phyloP scores from a whole-genome alignment of 768 basidiomycete species.

The Lyophyllum shimeji region DNA sequence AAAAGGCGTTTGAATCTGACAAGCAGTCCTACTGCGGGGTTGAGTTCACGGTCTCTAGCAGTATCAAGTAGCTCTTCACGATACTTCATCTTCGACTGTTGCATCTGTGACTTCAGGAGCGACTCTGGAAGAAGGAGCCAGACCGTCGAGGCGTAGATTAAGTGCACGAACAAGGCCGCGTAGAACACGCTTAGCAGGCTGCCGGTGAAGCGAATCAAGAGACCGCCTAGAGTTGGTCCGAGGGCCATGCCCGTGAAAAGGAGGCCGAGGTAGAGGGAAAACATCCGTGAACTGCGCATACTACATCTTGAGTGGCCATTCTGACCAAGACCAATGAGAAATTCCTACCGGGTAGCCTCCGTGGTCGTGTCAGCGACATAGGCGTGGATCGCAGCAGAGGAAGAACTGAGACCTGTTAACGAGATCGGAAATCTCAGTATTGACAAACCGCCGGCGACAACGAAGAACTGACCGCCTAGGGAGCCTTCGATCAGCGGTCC shows the following conservation, averaged over 20 bases:
- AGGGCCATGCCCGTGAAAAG: constrained; percentile 73
- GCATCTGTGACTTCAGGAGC: constrained; percentile 52
- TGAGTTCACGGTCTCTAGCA: constrained; percentile 15
- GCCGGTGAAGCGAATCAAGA: constrained; percentile 60
- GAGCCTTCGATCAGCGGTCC: constrained; percentile 67
- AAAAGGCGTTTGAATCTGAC: constrained; percentile 47
- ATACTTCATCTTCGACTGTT: constrained; percentile 34
- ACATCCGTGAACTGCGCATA: constrained; percentile 52
- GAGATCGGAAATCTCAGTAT: background rate
- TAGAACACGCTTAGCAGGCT: constrained; percentile 71
- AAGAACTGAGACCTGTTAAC: constrained; percentile 43
- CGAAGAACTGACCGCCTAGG: constrained; percentile 59
- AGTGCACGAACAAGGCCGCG: constrained; percentile 49
- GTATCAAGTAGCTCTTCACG: constrained; percentile 27
- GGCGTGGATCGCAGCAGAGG: constrained; percentile 53
- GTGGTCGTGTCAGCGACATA: constrained; percentile 71
- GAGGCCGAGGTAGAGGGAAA: constrained; percentile 67
- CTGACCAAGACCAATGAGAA: background rate
- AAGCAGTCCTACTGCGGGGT: constrained; percentile 23
- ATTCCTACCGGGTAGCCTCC: constrained; percentile 49
- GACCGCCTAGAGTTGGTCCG: constrained; percentile 72
- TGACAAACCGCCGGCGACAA: background rate
- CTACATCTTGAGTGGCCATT: background rate
- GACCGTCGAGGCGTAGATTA: constrained; percentile 46
- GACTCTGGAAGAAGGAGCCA: constrained; percentile 79